phyloP scores from a whole-genome alignment of 2,329 filamentous ascomycete genomes.

The Thielaviopsis ethacetica region DNA sequence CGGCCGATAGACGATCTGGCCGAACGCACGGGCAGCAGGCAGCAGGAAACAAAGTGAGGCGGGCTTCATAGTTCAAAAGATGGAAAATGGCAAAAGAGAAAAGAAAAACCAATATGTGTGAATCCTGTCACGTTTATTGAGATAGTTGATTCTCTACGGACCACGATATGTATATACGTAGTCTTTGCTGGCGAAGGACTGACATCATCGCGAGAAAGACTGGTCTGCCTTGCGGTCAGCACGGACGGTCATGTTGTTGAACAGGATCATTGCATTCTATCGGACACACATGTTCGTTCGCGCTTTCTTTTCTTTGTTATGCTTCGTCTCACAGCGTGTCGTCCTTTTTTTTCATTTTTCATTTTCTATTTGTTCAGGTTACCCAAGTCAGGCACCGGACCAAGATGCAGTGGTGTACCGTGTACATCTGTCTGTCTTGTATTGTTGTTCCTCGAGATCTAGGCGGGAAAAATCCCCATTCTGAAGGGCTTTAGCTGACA shows the following conservation, averaged over 20 bases:
- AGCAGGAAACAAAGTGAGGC: not conserved
- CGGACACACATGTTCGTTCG: not conserved
- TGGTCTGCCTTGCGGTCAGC: not conserved
- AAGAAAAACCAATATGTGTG: no score
- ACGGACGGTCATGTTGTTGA: not conserved
- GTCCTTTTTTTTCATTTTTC: no score
- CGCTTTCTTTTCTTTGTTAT: not conserved
- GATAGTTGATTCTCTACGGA: not conserved
- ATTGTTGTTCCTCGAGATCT: no score
- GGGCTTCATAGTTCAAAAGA: not conserved
- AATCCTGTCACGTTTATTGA: not conserved
- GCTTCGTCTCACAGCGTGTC: no score
- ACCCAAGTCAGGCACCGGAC: not conserved
- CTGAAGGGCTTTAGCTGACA: no score
- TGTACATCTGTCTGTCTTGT: no score
- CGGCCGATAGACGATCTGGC: not conserved
- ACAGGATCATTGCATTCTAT: not conserved
- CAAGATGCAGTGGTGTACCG: no score
- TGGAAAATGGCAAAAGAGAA: no score
- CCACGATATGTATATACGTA: not conserved
- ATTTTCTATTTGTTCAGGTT: no score
- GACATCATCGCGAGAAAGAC: not conserved
- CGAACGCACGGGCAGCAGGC: not conserved
- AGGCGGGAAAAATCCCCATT: no score
- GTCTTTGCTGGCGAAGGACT: not conserved